Evolutionary conservation across 1,284 basidiomycete species (phyloP).

Genomic region (Cutaneotrichosporon spelunceum): DNA sequence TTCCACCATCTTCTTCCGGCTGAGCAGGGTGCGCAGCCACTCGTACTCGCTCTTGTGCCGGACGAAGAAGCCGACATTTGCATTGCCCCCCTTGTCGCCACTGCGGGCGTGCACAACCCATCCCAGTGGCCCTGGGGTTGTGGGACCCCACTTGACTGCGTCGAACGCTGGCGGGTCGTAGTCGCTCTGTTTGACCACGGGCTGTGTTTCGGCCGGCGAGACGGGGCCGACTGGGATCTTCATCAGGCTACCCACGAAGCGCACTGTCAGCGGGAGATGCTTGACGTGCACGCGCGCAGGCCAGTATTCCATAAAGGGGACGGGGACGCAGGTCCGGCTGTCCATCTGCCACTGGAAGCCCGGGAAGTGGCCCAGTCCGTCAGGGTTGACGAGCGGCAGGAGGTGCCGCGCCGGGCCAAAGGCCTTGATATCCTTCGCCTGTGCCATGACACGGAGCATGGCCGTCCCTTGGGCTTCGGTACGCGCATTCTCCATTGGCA

Average conservation of each 20-base stretch:
- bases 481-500: slow-evolving; percentile 22
- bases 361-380: slow-evolving; percentile 26
- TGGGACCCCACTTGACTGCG: slow-evolving; percentile 19
- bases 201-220: background rate
- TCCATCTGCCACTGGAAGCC: slow-evolving; percentile 23
- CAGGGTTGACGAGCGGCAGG: slow-evolving; percentile 19
- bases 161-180: slow-evolving; percentile 14
- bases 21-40: slow-evolving; percentile 26
- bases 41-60: slow-evolving; percentile 28
- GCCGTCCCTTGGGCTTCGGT: slow-evolving; percentile 28
- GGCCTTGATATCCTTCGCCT: slow-evolving; percentile 23
- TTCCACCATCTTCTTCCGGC: slow-evolving; percentile 18
- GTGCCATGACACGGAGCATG: slow-evolving; percentile 31
- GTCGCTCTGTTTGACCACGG: slow-evolving; percentile 11
- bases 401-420: slow-evolving; percentile 15
- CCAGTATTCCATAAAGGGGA: slow-evolving; percentile 27
- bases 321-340: slow-evolving; percentile 9
- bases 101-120: slow-evolving; percentile 32
- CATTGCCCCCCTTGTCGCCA: slow-evolving; percentile 36
- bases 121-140: slow-evolving; percentile 25
- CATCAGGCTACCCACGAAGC: slow-evolving; percentile 14
- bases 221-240: slow-evolving; percentile 10
- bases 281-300: slow-evolving; percentile 16
- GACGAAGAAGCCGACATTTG: slow-evolving; percentile 35
- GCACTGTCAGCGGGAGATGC: slow-evolving; percentile 16